Evolutionary conservation across 805 yeast species (phyloP), one percentile per base, ranked within the genome.

Genomic region (Starmerella powellii): DNA sequence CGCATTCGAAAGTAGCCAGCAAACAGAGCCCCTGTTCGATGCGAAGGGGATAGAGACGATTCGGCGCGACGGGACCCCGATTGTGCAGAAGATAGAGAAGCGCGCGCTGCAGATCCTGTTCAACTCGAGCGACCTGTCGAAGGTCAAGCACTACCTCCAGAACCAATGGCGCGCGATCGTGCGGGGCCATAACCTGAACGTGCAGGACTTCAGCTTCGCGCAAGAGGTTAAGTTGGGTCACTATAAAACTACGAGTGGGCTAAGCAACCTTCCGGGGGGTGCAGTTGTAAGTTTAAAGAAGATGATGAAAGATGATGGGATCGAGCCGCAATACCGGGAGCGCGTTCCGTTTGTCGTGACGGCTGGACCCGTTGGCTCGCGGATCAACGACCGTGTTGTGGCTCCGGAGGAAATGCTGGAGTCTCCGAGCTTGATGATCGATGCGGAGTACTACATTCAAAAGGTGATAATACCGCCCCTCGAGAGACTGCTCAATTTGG

Each of bases 31-130:
- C 0, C 68, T 61, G 27, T 86, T 91, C 59, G 97, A 91, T 64
- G 96, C 98, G 0, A 91, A 91, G 52, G 98, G 98, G 1, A 86
- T 85, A 11, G 98, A 91, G 56, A 91, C 97, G 0, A 83, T 91
- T 0, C 63, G 98, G 49, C 65, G 98, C 49, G 98, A 91, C 61
- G 97, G 97, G 0, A 80, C 87, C 20, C 94, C 94, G 0, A 94
- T 95, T 0, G 93, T 83, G 50, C 93, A 77, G 60, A 78, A 78
- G 50, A 76, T 91, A 16, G 77, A 83, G 24, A 93, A 84, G 47
- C 73, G 75, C 44, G 62, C 80, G 0, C 61, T 91, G 3, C 64
- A 80, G 28, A 66, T 74, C 0, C 60, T 91, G 2, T 91, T 91
- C 57, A 81, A 78, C 11, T 72, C 87, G 0, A 62, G 67, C 21